Percentiles rank a stretch among this genome's conserved stretches.
Evolutionary conservation across 306 rosid species (phyloP).

Genomic region (Ochetophila trinervis): DNA sequence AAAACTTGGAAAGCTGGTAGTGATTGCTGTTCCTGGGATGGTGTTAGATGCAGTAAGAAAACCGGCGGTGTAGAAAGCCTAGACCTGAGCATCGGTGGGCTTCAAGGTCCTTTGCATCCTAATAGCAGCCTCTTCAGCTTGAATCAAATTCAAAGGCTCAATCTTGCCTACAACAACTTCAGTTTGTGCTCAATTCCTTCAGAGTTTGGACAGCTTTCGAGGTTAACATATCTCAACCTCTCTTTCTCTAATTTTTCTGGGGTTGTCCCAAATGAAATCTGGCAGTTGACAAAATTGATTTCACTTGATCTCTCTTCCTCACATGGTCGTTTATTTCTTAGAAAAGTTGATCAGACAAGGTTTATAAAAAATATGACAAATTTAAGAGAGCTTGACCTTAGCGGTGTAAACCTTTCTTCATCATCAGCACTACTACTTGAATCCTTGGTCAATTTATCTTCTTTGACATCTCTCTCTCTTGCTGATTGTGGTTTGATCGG

Average conservation of each 20-base stretch:
- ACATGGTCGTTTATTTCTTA: no score
- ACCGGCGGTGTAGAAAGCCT: not conserved
- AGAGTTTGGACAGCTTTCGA: not conserved
- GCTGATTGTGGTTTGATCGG: not conserved
- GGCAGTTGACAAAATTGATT: not conserved
- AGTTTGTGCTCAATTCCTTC: not conserved
- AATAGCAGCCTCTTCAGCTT: slow-evolving; percentile 7
- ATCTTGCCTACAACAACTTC: slow-evolving; percentile 8
- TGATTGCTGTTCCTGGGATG: not conserved
- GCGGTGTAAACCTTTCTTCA: not conserved
- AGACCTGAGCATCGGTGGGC: not conserved
- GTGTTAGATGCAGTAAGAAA: not conserved
- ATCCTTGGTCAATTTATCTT: not conserved
- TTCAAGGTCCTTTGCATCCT: not conserved
- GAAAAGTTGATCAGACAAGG: no score
- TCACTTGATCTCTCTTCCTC: not conserved
- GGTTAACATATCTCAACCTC: slow-evolving; percentile 5
- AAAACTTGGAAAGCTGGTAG: not conserved
- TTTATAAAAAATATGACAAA: not conserved
- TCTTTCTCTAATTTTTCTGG: not conserved
- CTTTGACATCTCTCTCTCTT: not conserved
- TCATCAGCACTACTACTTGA: not conserved
- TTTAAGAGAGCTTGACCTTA: not conserved
- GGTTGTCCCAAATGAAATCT: not conserved
- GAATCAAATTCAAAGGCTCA: not conserved